Percentiles rank a stretch among this genome's conserved stretches.
Conservation (phyloP, 805 yeast genomes). For the Blastobotrys robertii region DNA sequence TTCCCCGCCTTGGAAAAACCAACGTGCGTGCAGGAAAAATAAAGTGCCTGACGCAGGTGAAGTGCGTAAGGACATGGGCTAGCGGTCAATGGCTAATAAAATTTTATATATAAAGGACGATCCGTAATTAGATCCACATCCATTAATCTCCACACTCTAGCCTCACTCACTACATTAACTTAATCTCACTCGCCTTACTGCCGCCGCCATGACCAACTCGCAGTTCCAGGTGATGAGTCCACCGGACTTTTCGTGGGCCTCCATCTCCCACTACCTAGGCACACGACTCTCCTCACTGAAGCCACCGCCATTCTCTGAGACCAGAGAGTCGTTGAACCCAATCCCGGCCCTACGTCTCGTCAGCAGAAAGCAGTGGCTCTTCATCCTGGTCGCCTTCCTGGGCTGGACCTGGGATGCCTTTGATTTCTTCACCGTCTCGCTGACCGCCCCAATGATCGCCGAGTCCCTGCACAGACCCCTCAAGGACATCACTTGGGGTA, state of each 20-base stretch:
- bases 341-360: slow-evolving; percentile 44
- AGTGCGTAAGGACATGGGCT: too few relatives aligned
- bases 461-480: slow-evolving; percentile 35
- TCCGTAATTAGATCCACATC: too few relatives aligned
- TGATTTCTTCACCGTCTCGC: slow-evolving; percentile 57
- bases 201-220: not conserved
- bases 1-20: too few relatives aligned
- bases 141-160: too few relatives aligned
- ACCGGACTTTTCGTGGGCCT: slow-evolving; percentile 17
- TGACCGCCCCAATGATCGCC: slow-evolving; percentile 45
- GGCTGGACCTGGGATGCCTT: slow-evolving; percentile 71
- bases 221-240: slow-evolving; percentile 2
- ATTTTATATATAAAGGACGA: too few relatives aligned
- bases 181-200: too few relatives aligned
- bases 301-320: slow-evolving; percentile 20
- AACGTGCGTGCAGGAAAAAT: too few relatives aligned
- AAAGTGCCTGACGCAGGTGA: too few relatives aligned
- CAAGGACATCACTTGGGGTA: slow-evolving; percentile 58
- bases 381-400: slow-evolving; percentile 46
- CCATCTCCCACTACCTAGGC: slow-evolving; percentile 23
- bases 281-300: slow-evolving; percentile 25
- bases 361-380: slow-evolving; percentile 48
- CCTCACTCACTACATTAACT: too few relatives aligned
- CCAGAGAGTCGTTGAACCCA: slow-evolving; percentile 40
- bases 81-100: too few relatives aligned